phyloP scores from a whole-genome alignment of 2,329 filamentous ascomycete species.

The Tothia fuscella region DNA sequence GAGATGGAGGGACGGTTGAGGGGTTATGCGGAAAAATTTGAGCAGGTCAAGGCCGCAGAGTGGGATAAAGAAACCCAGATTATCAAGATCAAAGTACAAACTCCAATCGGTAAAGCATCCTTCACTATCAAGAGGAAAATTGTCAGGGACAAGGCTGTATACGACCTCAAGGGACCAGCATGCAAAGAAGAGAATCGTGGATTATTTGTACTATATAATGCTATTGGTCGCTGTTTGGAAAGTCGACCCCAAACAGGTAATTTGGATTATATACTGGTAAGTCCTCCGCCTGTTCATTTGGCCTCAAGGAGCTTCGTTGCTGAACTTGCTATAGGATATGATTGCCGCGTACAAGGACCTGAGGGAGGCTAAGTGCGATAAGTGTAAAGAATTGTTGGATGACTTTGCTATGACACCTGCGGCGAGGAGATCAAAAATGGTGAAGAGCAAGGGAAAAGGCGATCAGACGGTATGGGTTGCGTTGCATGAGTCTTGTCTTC shows the following conservation, averaged over 20 bases:
- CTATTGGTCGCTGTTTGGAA: conserved; percentile 8
- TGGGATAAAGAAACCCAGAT: neutral
- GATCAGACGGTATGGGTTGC: conserved; percentile 4
- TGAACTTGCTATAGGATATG: conserved; percentile 7
- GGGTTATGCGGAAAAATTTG: neutral
- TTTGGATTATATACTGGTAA: conserved; percentile 8
- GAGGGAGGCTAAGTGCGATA: conserved; percentile 2
- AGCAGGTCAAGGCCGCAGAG: neutral
- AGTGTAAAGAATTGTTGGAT: conserved; percentile 9
- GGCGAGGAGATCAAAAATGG: conserved; percentile 3
- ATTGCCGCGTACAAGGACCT: conserved; percentile 9
- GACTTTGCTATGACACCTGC: conserved; percentile 1
- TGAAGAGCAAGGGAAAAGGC: neutral
- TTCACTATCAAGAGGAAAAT: conserved; percentile 3
- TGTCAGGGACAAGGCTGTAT: neutral
- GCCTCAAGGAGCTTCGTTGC: neutral
- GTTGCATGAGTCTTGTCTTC: conserved; percentile 9
- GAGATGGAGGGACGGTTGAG: neutral
- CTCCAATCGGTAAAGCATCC: neutral
- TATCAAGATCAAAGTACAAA: neutral
- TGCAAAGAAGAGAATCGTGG: neutral
- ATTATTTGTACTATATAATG: conserved; percentile 5
- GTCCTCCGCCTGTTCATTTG: neutral
- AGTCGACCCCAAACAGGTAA: conserved; percentile 4
- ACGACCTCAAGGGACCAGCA: conserved; percentile 2